Percentiles rank a stretch among this genome's conserved stretches.
These are phyloP conservation scores for Aeschynomene evenia DNA, from an alignment of 306 rosid genomes.

Conservation along the genomic window DNA sequence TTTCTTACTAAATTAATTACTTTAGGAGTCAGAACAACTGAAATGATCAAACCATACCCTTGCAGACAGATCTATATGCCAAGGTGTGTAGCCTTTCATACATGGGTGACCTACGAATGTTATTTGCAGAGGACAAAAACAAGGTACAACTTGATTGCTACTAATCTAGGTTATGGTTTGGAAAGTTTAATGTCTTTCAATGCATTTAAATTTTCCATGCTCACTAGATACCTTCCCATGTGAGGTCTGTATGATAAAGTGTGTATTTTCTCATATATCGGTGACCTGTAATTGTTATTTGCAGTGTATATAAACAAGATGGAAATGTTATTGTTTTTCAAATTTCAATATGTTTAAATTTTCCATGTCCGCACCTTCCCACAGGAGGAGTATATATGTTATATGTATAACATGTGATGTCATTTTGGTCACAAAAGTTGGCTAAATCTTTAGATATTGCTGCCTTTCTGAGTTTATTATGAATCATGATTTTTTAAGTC, in stretches of 20 bases:
- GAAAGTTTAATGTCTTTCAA: constrained; percentile 19
- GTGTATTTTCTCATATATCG: too few relatives aligned
- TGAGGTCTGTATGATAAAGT: too few relatives aligned
- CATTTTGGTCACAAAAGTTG: constrained; percentile 2
- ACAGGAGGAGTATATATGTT: too few relatives aligned
- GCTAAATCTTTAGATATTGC: constrained; percentile 1
- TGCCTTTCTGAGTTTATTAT: neutral
- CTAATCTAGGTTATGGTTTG: constrained; percentile 17
- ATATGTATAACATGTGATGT: constrained; percentile 4
- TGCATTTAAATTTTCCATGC: constrained; percentile 2
- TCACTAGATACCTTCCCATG: neutral
- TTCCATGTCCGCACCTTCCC: too few relatives aligned
- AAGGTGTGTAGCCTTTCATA: constrained; percentile 92
- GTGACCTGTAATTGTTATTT: too few relatives aligned
- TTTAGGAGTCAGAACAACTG: constrained; percentile 20
- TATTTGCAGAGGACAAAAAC: constrained; percentile 90
- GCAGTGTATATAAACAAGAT: too few relatives aligned
- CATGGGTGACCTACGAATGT: constrained; percentile 85
- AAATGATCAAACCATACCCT: constrained; percentile 16
- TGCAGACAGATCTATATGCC: constrained; percentile 89
- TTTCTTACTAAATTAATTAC: constrained; percentile 31
- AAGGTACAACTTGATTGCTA: constrained; percentile 56
- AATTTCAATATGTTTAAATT: too few relatives aligned
- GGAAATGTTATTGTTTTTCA: too few relatives aligned
- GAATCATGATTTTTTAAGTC: neutral